Conservation (phyloP, 2,329 filamentous ascomycete genomes). For the Drechslerella coelobrocha region DNA sequence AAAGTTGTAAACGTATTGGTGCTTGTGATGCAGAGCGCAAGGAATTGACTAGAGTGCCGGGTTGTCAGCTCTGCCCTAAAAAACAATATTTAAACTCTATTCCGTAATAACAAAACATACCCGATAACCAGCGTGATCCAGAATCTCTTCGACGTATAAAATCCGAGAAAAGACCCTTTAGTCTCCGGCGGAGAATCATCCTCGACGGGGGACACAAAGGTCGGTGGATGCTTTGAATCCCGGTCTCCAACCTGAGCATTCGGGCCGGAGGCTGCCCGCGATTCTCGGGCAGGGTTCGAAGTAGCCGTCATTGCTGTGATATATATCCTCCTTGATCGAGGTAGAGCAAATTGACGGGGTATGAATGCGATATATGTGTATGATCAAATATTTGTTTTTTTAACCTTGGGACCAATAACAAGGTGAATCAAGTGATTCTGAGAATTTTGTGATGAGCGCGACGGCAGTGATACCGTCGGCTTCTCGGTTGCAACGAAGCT, state of each 20-base stretch:
- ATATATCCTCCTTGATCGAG: neutral
- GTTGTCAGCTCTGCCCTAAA: slow-evolving; percentile 7
- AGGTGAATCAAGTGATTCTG: slow-evolving; percentile 51
- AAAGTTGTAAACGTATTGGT: slow-evolving; percentile 90
- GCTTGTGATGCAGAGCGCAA: slow-evolving; percentile 86
- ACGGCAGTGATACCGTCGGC: slow-evolving; percentile 22
- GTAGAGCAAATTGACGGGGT: neutral
- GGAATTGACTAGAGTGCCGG: slow-evolving; percentile 68
- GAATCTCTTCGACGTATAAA: slow-evolving; percentile 83
- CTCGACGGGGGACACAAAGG: slow-evolving; percentile 9
- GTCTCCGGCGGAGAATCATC: slow-evolving; percentile 43
- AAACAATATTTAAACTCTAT: neutral
- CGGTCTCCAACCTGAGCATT: neutral
- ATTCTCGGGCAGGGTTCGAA: too few relatives aligned
- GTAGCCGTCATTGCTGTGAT: too few relatives aligned
- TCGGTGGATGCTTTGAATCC: slow-evolving; percentile 24
- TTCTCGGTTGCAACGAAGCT: slow-evolving; percentile 11
- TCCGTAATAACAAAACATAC: slow-evolving; percentile 58
- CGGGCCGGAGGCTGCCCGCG: neutral
- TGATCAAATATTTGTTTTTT: slow-evolving; percentile 49
- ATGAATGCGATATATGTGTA: slow-evolving; percentile 9
- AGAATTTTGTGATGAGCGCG: slow-evolving; percentile 18
- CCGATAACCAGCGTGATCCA: slow-evolving; percentile 82
- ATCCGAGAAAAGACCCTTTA: slow-evolving; percentile 63
- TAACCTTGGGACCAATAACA: slow-evolving; percentile 51